Conservation (phyloP, 176 grass and related monocot species). For the Paspalum vaginatum region DNA sequence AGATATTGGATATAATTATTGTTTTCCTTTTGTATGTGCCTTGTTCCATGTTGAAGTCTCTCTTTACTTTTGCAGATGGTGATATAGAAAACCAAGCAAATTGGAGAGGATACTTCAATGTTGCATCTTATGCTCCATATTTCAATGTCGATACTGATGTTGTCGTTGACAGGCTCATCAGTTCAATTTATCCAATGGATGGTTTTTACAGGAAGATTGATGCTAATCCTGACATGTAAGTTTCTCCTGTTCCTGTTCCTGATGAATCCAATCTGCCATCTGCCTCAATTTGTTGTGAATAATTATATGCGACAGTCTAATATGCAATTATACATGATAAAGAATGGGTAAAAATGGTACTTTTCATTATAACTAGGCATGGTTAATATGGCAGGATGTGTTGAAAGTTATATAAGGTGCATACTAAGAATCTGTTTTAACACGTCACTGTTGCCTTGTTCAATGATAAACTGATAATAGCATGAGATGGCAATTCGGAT, state of each 20-base stretch:
- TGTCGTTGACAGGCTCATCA: conserved; percentile 77
- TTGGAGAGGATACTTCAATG: conserved; percentile 90
- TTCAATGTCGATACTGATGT: conserved; percentile 97
- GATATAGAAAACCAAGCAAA: conserved; percentile 66
- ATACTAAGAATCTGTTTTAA: conserved; percentile 24
- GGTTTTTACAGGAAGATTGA: conserved; percentile 89
- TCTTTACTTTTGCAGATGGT: conserved; percentile 58
- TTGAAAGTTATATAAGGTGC: conserved; percentile 9
- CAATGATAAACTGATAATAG: conserved; percentile 8
- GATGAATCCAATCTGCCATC: neutral
- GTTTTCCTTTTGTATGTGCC: conserved; percentile 17
- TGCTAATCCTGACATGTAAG: conserved; percentile 95
- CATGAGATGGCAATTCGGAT: conserved; percentile 14
- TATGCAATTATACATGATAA: neutral
- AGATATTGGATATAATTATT: conserved; percentile 2
- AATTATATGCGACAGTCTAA: neutral
- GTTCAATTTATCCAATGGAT: conserved; percentile 84
- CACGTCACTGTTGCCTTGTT: neutral
- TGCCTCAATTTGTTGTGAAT: neutral
- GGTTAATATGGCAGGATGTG: neutral
- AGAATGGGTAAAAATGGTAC: neutral
- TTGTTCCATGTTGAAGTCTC: conserved; percentile 23
- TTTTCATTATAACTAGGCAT: conserved; percentile 15
- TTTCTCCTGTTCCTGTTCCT: conserved; percentile 10
- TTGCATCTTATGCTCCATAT: conserved; percentile 90